Conservation (phyloP, 768 basidiomycete species). For the Tulasnella sp. region DNA sequence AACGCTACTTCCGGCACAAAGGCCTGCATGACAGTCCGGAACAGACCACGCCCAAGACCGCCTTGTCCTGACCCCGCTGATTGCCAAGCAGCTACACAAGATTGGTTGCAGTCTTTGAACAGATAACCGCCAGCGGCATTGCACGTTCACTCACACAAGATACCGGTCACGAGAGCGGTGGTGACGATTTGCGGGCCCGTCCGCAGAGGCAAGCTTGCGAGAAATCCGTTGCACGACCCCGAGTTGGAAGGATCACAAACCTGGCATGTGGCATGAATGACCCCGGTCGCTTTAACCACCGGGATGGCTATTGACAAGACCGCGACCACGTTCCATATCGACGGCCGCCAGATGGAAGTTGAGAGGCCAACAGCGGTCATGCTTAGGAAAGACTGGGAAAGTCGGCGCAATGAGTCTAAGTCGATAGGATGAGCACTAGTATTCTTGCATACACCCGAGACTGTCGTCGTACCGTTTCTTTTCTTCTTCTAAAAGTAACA, state of each 20-base stretch:
- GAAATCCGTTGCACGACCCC: background rate
- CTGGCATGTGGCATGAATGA: slow-evolving; percentile 7
- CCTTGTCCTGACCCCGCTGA: slow-evolving; percentile 9
- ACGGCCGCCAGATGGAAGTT: background rate
- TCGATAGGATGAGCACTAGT: background rate
- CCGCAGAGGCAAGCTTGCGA: background rate
- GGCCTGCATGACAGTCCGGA: background rate
- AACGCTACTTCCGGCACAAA: slow-evolving; percentile 11
- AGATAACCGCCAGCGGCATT: background rate
- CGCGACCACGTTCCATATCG: background rate
- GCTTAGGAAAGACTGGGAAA: too few relatives aligned
- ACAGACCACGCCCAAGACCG: background rate
- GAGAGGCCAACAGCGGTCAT: background rate
- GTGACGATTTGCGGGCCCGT: slow-evolving; percentile 9
- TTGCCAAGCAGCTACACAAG: slow-evolving; percentile 9
- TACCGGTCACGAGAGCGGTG: slow-evolving; percentile 6
- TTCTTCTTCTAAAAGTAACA: too few relatives aligned
- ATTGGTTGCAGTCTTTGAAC: too few relatives aligned
- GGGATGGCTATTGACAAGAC: background rate
- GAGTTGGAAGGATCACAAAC: background rate
- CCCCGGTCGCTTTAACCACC: background rate
- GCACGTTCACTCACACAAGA: background rate
- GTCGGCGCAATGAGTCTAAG: background rate
- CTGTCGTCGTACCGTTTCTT: too few relatives aligned
- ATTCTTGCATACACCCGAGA: background rate